Evolutionary conservation across 345 rosid species (phyloP), one percentile per base, ranked within the genome.

Genomic region (Pugionium cornutum): DNA sequence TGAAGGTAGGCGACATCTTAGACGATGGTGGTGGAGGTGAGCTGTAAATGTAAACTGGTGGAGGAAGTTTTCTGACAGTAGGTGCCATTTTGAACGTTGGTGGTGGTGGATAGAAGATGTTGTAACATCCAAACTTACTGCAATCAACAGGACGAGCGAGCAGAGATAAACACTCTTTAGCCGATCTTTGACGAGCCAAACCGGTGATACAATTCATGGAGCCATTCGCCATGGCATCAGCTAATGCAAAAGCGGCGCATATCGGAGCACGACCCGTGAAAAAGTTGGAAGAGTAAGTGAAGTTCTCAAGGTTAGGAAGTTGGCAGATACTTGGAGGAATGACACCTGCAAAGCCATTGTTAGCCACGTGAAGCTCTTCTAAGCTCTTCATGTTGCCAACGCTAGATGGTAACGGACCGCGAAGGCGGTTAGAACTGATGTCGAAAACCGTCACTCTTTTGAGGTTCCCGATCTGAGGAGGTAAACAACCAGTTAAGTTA

Each of bases 401-500:
- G 18, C 75, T 52, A 5, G 80, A 52, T 0, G 89, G 91, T 62
- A 88, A 64, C 6, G 78, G 66, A 27, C 95, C 95, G 30, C 73
- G 84, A 2, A 88, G 78, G 67, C 57, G 43, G 58, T 88, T 88
- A 48, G 79, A 77, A 43, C 87, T 82, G 5, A 83, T 83, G 69
- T 88, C 95, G 43, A 88, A 81, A 10, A 88, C 95, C 0, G 86
- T 83, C 0, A 85, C 64, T 2, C 83, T 50, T 63, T 70, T 75
- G 11, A 88, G 83, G 78, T 78, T 69, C 2, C 89, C 91, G 53
- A 83, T 88, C 77, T 82, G 80, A 4, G 85, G 73, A 37, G 95
- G 91, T 73, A 88, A 77, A 68, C 95, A 88, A 2, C 91, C 91
- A 0, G 87, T 88, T 35, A 88, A 78, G 47, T 88, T 88, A 52